These are phyloP conservation scores for Paspalum vaginatum DNA, from an alignment of 176 grass and related monocot genomes.

Conservation along the genomic window DNA sequence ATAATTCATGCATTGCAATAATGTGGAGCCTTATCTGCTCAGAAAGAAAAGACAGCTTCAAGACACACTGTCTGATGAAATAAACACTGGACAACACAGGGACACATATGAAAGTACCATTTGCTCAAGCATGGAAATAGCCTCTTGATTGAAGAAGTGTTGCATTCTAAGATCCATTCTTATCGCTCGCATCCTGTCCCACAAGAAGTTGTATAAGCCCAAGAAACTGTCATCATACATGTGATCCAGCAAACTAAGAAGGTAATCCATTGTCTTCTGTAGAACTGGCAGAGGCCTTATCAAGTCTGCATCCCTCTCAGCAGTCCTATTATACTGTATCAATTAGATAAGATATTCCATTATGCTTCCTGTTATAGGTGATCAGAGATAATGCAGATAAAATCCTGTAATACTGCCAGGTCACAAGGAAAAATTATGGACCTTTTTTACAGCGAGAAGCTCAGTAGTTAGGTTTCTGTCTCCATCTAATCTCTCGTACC, in stretches of 20 bases:
- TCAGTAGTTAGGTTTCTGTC: conserved; percentile 91
- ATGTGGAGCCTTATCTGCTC: conserved; percentile 94
- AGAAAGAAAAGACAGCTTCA: conserved; percentile 30
- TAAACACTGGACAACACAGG: conserved; percentile 3
- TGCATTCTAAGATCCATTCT: conserved; percentile 99
- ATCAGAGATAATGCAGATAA: conserved; percentile 56
- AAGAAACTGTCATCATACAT: conserved; percentile 78
- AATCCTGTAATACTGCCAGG: conserved; percentile 41
- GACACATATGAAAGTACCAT: conserved; percentile 68
- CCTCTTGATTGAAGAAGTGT: conserved; percentile 77
- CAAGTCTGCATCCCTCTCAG: conserved; percentile 78
- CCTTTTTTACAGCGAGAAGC: conserved; percentile 95
- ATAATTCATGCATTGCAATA: conserved; percentile 92
- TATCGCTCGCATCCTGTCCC: conserved; percentile 98
- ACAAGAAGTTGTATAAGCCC: conserved; percentile 94
- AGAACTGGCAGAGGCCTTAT: conserved; percentile 96
- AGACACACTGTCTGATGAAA: conserved; percentile 3
- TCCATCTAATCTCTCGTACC: conserved; percentile 78
- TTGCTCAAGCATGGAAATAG: conserved; percentile 95
- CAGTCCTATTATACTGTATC: conserved; percentile 94
- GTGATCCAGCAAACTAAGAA: conserved; percentile 83
- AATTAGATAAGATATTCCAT: conserved; percentile 62
- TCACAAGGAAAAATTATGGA: conserved; percentile 51
- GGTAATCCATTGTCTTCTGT: conserved; percentile 87
- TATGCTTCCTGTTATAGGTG: conserved; percentile 48